These are phyloP conservation scores for Fusarium torreyae DNA, from an alignment of 2,329 filamentous ascomycete species.

Conservation along the genomic window DNA sequence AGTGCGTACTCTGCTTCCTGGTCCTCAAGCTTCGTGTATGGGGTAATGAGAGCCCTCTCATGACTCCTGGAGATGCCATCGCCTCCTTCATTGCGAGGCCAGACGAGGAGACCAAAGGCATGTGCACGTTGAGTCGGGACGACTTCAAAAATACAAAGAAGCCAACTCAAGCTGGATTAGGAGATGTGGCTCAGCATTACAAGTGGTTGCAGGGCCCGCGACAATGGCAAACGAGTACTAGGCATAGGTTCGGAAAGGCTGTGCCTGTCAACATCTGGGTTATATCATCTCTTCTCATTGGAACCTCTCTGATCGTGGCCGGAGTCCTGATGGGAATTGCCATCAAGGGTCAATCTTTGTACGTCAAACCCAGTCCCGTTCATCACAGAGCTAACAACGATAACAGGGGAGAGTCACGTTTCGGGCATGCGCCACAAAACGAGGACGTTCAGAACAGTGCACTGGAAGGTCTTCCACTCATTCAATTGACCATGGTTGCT, in stretches of 20 bases:
- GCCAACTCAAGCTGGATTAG: background rate
- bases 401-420: slow-evolving; percentile 5
- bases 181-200: background rate
- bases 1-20: slow-evolving; percentile 20
- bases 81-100: slow-evolving; percentile 34
- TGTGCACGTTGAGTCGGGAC: slow-evolving; percentile 25
- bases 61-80: slow-evolving; percentile 40
- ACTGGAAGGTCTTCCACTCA: background rate
- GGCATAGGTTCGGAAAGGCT: slow-evolving; percentile 18
- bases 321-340: slow-evolving; percentile 18
- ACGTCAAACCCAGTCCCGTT: accelerated
- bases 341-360: slow-evolving; percentile 19
- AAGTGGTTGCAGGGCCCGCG: slow-evolving; percentile 21
- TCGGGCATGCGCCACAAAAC: slow-evolving; percentile 24
- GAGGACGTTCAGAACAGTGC: background rate
- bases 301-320: slow-evolving; percentile 18
- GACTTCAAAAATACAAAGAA: slow-evolving; percentile 12
- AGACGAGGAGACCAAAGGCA: slow-evolving; percentile 31
- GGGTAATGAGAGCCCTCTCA: slow-evolving; percentile 24
- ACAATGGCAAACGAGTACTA: slow-evolving; percentile 10
- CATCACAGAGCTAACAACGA: background rate
- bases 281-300: slow-evolving; percentile 27
- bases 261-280: slow-evolving; percentile 33
- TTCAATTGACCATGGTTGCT: slow-evolving; percentile 26
- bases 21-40: slow-evolving; percentile 28